Conservation (phyloP, 75 land plant genomes). For the Picea sitchensis region DNA sequence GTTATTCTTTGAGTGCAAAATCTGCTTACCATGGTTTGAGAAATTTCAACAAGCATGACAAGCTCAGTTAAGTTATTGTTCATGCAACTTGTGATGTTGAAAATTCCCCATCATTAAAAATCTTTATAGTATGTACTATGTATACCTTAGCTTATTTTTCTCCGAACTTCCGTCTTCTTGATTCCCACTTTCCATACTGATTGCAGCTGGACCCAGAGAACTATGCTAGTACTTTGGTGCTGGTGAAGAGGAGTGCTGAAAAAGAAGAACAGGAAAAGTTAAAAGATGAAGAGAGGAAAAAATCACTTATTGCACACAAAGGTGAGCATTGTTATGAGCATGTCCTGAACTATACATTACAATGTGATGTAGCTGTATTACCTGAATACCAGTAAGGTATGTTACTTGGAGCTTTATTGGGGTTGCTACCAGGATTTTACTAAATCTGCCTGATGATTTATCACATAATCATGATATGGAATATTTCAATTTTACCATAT, state of each 20-base stretch:
- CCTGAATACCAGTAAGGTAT: not conserved
- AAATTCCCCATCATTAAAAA: not conserved
- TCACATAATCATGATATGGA: too few relatives aligned
- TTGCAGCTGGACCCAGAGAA: constrained; percentile 47
- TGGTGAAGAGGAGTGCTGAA: constrained; percentile 21
- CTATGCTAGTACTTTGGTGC: constrained; percentile 27
- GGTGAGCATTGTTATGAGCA: too few relatives aligned
- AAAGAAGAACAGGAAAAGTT: constrained; percentile 8
- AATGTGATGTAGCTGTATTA: not conserved
- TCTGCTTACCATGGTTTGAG: not conserved
- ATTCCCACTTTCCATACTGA: too few relatives aligned
- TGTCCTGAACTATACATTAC: too few relatives aligned
- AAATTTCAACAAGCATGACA: constrained; percentile 75
- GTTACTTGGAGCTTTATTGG: not conserved
- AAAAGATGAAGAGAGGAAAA: constrained; percentile 8
- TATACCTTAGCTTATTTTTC: not conserved
- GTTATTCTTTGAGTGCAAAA: too few relatives aligned
- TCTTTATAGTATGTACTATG: too few relatives aligned
- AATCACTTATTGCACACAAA: too few relatives aligned
- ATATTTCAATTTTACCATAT: too few relatives aligned
- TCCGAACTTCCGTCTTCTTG: not conserved
- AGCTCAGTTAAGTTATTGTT: constrained; percentile 31
- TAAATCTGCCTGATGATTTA: too few relatives aligned
- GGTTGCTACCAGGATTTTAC: too few relatives aligned
- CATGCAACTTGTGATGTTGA: not conserved